phyloP scores from a whole-genome alignment of 306 rosid genomes.

The Fagus sylvatica region DNA sequence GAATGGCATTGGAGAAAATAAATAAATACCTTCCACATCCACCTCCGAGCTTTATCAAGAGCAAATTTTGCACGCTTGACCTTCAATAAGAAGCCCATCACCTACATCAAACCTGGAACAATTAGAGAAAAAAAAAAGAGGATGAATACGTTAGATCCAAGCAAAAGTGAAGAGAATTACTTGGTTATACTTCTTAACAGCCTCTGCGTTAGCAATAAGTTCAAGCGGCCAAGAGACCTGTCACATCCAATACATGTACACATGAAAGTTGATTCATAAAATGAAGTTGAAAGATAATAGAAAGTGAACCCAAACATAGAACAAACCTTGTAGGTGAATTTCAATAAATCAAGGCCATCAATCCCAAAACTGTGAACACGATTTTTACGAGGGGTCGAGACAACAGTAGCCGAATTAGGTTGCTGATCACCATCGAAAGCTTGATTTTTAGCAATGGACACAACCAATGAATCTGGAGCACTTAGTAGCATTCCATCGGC shows the following conservation, averaged over 20 bases:
- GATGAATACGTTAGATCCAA: slow-evolving; percentile 16
- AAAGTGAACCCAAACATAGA: slow-evolving; percentile 21
- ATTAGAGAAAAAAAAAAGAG: slow-evolving; percentile 16
- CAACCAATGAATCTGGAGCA: slow-evolving; percentile 86
- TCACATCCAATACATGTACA: slow-evolving; percentile 27
- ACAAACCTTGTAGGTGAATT: slow-evolving; percentile 81
- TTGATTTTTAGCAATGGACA: slow-evolving; percentile 58
- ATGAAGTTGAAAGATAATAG: slow-evolving; percentile 11
- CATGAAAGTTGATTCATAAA: neutral
- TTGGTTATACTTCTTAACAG: slow-evolving; percentile 94
- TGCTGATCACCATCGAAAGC: slow-evolving; percentile 58
- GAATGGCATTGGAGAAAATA: slow-evolving; percentile 23
- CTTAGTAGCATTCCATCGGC: slow-evolving; percentile 82
- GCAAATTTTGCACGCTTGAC: slow-evolving; percentile 95
- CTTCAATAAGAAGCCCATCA: slow-evolving; percentile 89
- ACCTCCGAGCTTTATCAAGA: slow-evolving; percentile 91
- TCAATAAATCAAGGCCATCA: slow-evolving; percentile 80
- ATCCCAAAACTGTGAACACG: slow-evolving; percentile 67
- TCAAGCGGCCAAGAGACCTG: slow-evolving; percentile 99
- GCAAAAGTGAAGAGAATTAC: slow-evolving; percentile 35
- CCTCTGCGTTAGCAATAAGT: slow-evolving; percentile 87
- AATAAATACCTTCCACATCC: slow-evolving; percentile 92
- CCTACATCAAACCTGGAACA: slow-evolving; percentile 44
- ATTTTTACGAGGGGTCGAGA: slow-evolving; percentile 56
- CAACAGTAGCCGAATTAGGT: slow-evolving; percentile 39